Percentiles rank a stretch among this genome's conserved stretches.
Evolutionary conservation across 805 yeast genomes (phyloP).

Genomic region (Blastobotrys attinorum): DNA sequence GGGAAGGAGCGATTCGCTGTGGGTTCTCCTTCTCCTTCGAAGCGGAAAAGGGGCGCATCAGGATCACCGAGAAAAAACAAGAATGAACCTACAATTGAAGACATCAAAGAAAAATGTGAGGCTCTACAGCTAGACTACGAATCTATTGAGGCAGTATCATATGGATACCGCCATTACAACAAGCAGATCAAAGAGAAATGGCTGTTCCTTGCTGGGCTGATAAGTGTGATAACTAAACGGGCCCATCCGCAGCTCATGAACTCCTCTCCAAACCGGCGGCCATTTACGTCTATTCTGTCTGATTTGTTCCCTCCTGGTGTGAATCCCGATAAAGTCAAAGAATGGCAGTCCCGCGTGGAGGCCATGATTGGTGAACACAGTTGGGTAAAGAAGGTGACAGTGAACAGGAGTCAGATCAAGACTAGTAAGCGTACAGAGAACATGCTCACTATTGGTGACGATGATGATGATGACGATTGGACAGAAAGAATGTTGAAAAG

Average conservation of each 20-base stretch:
- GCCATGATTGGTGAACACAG: slow-evolving; percentile 28
- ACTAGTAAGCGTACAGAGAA: slow-evolving; percentile 10
- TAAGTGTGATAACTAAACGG: slow-evolving; percentile 22
- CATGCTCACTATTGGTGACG: background rate
- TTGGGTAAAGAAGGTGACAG: slow-evolving; percentile 24
- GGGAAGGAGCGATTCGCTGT: slow-evolving; percentile 1
- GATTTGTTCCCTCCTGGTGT: slow-evolving; percentile 8
- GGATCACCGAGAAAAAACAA: slow-evolving; percentile 4
- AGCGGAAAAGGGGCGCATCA: slow-evolving; percentile 13
- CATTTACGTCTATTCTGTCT: slow-evolving; percentile 7
- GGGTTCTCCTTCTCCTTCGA: slow-evolving; percentile 10
- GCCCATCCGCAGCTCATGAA: slow-evolving; percentile 24
- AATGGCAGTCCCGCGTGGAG: slow-evolving; percentile 29
- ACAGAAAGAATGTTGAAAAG: background rate
- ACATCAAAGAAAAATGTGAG: slow-evolving; percentile 13
- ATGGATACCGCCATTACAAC: slow-evolving; percentile 23
- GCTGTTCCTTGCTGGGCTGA: slow-evolving; percentile 28
- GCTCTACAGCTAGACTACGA: slow-evolving; percentile 14
- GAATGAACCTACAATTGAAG: slow-evolving; percentile 16
- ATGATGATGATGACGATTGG: background rate
- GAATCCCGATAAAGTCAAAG: slow-evolving; percentile 18
- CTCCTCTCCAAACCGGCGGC: slow-evolving; percentile 3
- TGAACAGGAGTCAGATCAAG: slow-evolving; percentile 16
- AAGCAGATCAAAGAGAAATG: slow-evolving; percentile 29
- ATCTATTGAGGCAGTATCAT: slow-evolving; percentile 18